Evolutionary conservation across 331 rosid genomes (phyloP).

Genomic region (Acacia pycnantha): DNA sequence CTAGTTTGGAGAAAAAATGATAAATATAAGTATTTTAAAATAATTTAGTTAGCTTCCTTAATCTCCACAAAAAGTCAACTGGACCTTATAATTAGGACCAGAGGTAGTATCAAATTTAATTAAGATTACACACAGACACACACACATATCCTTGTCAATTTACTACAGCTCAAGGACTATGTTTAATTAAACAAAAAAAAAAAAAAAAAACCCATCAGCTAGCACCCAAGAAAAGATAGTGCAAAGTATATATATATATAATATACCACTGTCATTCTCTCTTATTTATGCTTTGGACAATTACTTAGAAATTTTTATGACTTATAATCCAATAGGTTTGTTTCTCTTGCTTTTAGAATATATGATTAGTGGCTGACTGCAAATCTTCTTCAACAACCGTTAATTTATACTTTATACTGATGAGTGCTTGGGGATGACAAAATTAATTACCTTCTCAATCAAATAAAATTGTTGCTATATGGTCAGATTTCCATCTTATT

Average conservation of each 20-base stretch:
- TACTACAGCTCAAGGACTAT: constrained; percentile 1
- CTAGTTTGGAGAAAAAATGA: no score
- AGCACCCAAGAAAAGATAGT: background rate
- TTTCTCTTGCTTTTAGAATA: background rate
- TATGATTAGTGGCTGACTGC: background rate
- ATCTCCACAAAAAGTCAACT: no score
- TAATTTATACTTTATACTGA: background rate
- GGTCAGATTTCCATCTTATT: constrained; percentile 19
- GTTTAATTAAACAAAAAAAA: background rate
- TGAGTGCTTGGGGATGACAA: constrained; percentile 9
- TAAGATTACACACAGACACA: no score
- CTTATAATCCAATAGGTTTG: background rate
- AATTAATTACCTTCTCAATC: constrained; percentile 1
- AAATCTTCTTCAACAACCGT: constrained; percentile 15
- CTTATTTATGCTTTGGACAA: background rate
- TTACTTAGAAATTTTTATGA: background rate
- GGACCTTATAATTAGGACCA: fast-evolving
- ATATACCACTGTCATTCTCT: background rate
- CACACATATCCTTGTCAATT: constrained; percentile 18
- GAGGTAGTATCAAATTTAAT: no score
- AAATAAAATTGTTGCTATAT: background rate
- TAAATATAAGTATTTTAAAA: no score
- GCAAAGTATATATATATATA: background rate
- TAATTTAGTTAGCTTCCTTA: no score
- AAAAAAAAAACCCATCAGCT: no score